phyloP scores from a whole-genome alignment of 768 basidiomycete species.

The Bullera alba region DNA sequence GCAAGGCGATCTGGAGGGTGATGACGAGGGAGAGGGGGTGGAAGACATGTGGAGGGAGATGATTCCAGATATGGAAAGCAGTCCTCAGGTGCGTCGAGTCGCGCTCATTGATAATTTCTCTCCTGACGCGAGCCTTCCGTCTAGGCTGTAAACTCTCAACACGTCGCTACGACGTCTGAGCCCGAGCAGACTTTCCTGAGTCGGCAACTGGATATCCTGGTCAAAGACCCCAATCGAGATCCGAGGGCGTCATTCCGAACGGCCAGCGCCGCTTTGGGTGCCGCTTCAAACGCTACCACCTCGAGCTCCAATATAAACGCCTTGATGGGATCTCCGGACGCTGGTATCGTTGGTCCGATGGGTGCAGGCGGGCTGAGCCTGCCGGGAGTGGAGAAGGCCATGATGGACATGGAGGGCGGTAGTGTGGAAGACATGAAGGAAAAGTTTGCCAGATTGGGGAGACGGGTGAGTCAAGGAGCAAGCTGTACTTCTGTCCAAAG shows the following conservation, averaged over 20 bases:
- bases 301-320: background rate
- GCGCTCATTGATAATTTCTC: background rate
- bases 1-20: slow-evolving; percentile 64
- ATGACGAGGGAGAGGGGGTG: slow-evolving; percentile 53
- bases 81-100: slow-evolving; percentile 56
- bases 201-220: slow-evolving; percentile 83
- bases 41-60: slow-evolving; percentile 62
- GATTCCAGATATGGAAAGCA: slow-evolving; percentile 61
- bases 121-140: background rate
- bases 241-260: slow-evolving; percentile 81
- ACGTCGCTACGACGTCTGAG: slow-evolving; percentile 61
- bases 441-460: slow-evolving; percentile 34
- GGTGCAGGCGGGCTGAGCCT: slow-evolving; percentile 76
- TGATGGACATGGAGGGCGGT: slow-evolving; percentile 74
- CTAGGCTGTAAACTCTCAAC: background rate
- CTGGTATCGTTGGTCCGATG: slow-evolving; percentile 85
- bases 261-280: slow-evolving; percentile 48
- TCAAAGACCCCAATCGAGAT: slow-evolving; percentile 82
- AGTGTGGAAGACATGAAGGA: slow-evolving; percentile 34
- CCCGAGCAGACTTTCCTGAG: slow-evolving; percentile 87
- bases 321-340: slow-evolving; percentile 1
- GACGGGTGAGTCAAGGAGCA: slow-evolving; percentile 17
- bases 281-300: background rate
- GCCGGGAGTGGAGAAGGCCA: slow-evolving; percentile 78
- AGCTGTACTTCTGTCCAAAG: background rate